Base-by-base conservation (phyloP, 2,329 filamentous ascomycete species). In the Aspergillus sp. region DNA sequence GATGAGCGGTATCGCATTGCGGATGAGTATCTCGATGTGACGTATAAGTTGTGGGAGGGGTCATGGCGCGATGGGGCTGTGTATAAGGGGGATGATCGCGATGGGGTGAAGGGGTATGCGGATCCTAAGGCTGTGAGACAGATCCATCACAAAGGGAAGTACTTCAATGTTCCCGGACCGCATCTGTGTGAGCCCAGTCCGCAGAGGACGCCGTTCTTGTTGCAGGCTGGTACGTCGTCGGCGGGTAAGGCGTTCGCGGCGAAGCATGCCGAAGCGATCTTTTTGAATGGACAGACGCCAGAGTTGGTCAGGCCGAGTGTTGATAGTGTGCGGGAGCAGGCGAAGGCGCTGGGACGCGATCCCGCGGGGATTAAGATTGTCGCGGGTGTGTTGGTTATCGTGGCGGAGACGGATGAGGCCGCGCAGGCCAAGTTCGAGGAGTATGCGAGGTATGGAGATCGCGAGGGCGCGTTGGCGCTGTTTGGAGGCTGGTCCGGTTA, bases 41-140 rank as follows among this genome's bases (percentile, higher is more conserved):
- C 72, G 1, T 79, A 80, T 57, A 81, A 82, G 64, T 73, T 84
- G 0, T 84, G 81, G 81, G 82, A 85, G 68, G 80, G 78, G 0
- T 82, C 78, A 5, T 85, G 82, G 82, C 72, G 78, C 21, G 77
- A 79, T 42, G 75, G 73, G 6, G 76, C 77, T 0, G 73, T 79
- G 47, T 61, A 67, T 17, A 17, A 39, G 2, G 57, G 56, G 5
- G 36, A 4, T 1, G 57, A 55, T n/a, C 57, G 56, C 10, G 65
- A 68, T 19, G 54, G 60, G 0, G 52, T 48, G 7, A 48, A 57
- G 19, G 70, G 68, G 0, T 78, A 78, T 36, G 74, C 72, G 1
- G 68, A 76, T 36, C 73, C 76, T 0, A 61, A 67, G 2, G 69
- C 64, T 5, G 76, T 79, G 8, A 67, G 75, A 6, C 69, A 72